phyloP scores from a whole-genome alignment of 1,284 basidiomycete genomes.

The Agaricales sp. region DNA sequence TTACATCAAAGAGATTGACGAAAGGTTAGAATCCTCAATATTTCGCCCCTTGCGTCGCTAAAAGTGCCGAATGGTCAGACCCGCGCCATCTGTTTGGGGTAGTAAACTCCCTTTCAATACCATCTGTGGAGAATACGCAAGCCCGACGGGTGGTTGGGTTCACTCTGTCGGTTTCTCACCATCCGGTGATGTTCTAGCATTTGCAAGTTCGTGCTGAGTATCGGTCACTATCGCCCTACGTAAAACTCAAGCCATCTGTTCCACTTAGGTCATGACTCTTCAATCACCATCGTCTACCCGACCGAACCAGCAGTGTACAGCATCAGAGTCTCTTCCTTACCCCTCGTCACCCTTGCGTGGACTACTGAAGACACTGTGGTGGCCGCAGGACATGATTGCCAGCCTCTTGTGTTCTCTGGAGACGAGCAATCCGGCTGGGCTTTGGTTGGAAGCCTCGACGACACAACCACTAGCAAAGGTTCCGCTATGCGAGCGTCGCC shows the following conservation, averaged over 20 bases:
- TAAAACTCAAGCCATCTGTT: not conserved
- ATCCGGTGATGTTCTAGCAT: constrained; percentile 86
- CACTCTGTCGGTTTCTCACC: constrained; percentile 95
- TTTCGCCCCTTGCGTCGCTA: not conserved
- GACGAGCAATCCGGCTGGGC: constrained; percentile 48
- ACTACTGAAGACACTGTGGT: constrained; percentile 74
- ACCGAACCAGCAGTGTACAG: constrained; percentile 50
- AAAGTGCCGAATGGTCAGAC: constrained; percentile 36
- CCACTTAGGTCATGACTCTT: constrained; percentile 77
- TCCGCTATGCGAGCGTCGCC: constrained; percentile 23
- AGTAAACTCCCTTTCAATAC: constrained; percentile 98
- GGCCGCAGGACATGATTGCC: constrained; percentile 96
- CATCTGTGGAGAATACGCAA: constrained; percentile 88
- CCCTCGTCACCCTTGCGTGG: constrained; percentile 79
- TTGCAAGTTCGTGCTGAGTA: constrained; percentile 58
- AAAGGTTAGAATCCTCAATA: constrained; percentile 42
- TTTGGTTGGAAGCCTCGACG: constrained; percentile 75
- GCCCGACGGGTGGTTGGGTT: constrained; percentile 93
- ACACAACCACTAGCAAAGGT: constrained; percentile 42
- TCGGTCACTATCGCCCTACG: not conserved
- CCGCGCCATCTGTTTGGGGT: constrained; percentile 89
- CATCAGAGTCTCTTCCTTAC: constrained; percentile 70
- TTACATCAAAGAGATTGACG: constrained; percentile 98
- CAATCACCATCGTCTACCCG: constrained; percentile 85
- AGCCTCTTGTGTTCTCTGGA: constrained; percentile 82